Percentiles rank a stretch among this genome's conserved stretches.
These are phyloP conservation scores for Populus simonii DNA, from an alignment of 345 rosid genomes.

Conservation along the genomic window DNA sequence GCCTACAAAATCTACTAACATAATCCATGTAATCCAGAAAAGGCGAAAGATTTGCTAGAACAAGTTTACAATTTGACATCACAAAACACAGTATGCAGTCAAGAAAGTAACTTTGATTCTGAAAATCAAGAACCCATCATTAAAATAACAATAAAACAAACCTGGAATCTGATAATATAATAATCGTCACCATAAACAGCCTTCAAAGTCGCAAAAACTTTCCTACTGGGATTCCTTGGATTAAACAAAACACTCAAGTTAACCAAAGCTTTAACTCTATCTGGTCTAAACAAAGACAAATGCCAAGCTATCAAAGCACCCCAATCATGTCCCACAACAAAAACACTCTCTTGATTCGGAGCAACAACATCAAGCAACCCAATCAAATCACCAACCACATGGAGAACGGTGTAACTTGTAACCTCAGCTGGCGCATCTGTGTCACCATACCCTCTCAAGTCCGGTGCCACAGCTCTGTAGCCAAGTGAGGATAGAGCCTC, in stretches of 20 bases:
- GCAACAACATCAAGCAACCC: constrained; percentile 46
- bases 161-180: neutral
- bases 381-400: constrained; percentile 24
- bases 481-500: constrained; percentile 1
- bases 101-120: neutral
- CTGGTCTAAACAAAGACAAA: constrained; percentile 49
- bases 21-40: no score
- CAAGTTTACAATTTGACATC: neutral
- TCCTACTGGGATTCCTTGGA: constrained; percentile 15
- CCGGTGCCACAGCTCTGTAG: constrained; percentile 11
- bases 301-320: constrained; percentile 59
- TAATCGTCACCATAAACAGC: neutral
- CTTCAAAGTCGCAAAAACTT: neutral
- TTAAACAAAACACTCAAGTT: constrained; percentile 41
- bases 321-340: constrained; percentile 67
- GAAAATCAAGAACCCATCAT: neutral
- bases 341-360: constrained; percentile 34
- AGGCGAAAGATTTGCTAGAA: no score
- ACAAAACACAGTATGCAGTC: neutral
- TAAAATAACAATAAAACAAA: neutral
- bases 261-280: constrained; percentile 56
- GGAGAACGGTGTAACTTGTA: neutral
- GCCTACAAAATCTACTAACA: no score
- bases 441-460: constrained; percentile 16
- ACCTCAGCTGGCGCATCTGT: neutral